Evolutionary conservation across 768 basidiomycete genomes (phyloP).

Genomic region (Russula dissimulans): DNA sequence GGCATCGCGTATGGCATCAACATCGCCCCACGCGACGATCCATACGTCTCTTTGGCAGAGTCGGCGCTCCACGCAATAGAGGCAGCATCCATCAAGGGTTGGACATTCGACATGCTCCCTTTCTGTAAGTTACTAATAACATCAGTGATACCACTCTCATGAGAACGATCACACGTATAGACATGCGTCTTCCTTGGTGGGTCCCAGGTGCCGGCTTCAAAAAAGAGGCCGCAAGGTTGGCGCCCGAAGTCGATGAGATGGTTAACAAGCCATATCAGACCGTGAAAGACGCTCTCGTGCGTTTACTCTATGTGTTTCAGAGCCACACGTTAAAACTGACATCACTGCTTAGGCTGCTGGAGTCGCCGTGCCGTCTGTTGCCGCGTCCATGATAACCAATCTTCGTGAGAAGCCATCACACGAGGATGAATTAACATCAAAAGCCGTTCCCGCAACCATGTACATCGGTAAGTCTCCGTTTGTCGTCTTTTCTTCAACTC

Average conservation of each 20-base stretch:
- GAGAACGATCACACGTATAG: background rate
- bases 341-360: background rate
- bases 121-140: slow-evolving; percentile 9
- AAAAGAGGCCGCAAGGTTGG: slow-evolving; percentile 19
- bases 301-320: background rate
- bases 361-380: slow-evolving; percentile 7
- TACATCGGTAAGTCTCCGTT: slow-evolving; percentile 7
- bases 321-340: background rate
- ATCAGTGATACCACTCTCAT: background rate
- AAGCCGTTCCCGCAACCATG: slow-evolving; percentile 15
- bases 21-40: slow-evolving; percentile 17
- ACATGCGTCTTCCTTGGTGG: slow-evolving; percentile 22
- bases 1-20: slow-evolving; percentile 21
- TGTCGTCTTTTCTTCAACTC: background rate
- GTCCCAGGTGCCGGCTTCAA: slow-evolving; percentile 24
- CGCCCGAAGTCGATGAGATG: slow-evolving; percentile 19
- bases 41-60: slow-evolving; percentile 17
- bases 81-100: slow-evolving; percentile 9
- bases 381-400: slow-evolving; percentile 8
- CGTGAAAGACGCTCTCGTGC: slow-evolving; percentile 15
- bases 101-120: slow-evolving; percentile 17
- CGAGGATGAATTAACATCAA: slow-evolving; percentile 12
- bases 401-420: slow-evolving; percentile 6
- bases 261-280: slow-evolving; percentile 21
- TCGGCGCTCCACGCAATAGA: slow-evolving; percentile 15